Evolutionary conservation across 2,329 filamentous ascomycete genomes (phyloP).

Genomic region (Monosporascus sp.): DNA sequence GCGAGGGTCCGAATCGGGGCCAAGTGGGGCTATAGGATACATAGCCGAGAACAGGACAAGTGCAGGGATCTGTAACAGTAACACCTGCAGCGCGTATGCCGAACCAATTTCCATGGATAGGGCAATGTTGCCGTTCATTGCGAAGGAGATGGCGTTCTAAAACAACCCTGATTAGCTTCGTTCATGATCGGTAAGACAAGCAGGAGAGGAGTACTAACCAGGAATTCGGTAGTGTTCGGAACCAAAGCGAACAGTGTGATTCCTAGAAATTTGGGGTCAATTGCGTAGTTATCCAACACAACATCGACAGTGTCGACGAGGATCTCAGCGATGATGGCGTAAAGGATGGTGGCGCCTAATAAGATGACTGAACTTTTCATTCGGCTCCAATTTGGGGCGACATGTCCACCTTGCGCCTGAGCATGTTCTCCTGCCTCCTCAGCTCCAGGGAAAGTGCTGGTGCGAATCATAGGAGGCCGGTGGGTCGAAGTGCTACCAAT

Average conservation of each 20-base stretch:
- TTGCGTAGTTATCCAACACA: constrained; percentile 82
- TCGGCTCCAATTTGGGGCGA: constrained; percentile 97
- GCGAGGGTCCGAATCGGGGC: constrained; percentile 36
- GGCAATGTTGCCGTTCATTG: constrained; percentile 99
- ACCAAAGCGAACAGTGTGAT: constrained; percentile 96
- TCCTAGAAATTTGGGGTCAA: constrained; percentile 95
- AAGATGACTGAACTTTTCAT: constrained; percentile 87
- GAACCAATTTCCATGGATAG: constrained; percentile 99
- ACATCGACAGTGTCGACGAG: constrained; percentile 95
- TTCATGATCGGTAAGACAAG: constrained; percentile 3
- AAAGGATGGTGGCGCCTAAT: constrained; percentile 81
- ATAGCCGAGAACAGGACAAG: constrained; percentile 87
- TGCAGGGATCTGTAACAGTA: constrained; percentile 87
- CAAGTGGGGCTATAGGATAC: constrained; percentile 45
- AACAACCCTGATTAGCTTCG: constrained; percentile 5
- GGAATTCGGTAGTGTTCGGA: constrained; percentile 95
- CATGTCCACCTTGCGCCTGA: constrained; percentile 70
- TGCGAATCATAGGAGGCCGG: constrained; percentile 29
- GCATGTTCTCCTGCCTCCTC: constrained; percentile 43
- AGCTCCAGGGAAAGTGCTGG: constrained; percentile 36
- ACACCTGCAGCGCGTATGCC: constrained; percentile 93
- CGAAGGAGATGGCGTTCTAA: constrained; percentile 95
- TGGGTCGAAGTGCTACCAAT: constrained; percentile 20
- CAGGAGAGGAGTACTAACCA: constrained; percentile 52
- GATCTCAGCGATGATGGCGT: constrained; percentile 96